Evolutionary conservation across 2,329 filamentous ascomycete species (phyloP), one percentile per base, ranked within the genome.

Genomic region (Colletotrichum cereale): DNA sequence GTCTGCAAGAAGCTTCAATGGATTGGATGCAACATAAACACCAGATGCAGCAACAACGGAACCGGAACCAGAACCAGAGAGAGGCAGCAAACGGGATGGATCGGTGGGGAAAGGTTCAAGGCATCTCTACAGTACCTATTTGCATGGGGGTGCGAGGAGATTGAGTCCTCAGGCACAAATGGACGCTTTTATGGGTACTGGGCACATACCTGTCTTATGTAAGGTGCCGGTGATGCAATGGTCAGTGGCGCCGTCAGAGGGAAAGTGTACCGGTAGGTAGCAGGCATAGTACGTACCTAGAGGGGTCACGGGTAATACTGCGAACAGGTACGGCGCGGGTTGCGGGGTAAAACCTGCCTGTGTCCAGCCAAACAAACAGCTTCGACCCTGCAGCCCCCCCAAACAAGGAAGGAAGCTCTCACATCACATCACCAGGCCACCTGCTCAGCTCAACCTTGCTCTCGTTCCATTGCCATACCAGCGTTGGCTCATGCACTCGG

Each of bases 381-480:
- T 40, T 24, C 31, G 16, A 26, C 47, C 48, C 48, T 40, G 31
- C 24, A 50, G 24, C 58, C 18, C n/a, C 36, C 65, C 21, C 40
- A 42, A 42, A 8, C 42, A 44, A 44, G 18, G 18, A 42, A 21
- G 40, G 16, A 42, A 42, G 16, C 40, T 5, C 38, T 40, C 38
- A 16, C 38, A 40, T 21, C 40, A 42, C 18, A n/a, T 44, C n/a
- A 47, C 48, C 42, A 40, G 53, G 36, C 29, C 53, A 53, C 55
- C 21, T 66, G 58, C 61, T 68, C n/a, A n/a, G 31, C 40, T 29
- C 47, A n/a, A 24, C n/a, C 31, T 64, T 36, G 58, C 21, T 47
- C 56, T 16, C 53, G 47, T 58, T 62, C 52, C 67, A 60, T 71
- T 67, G 67, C 63, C 67, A 62, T 67, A 71, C 67, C 67, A 71